Evolutionary conservation across 2,329 filamentous ascomycete species (phyloP), one percentile per base, ranked within the genome.

Genomic region (Drechmeria coniospora): DNA sequence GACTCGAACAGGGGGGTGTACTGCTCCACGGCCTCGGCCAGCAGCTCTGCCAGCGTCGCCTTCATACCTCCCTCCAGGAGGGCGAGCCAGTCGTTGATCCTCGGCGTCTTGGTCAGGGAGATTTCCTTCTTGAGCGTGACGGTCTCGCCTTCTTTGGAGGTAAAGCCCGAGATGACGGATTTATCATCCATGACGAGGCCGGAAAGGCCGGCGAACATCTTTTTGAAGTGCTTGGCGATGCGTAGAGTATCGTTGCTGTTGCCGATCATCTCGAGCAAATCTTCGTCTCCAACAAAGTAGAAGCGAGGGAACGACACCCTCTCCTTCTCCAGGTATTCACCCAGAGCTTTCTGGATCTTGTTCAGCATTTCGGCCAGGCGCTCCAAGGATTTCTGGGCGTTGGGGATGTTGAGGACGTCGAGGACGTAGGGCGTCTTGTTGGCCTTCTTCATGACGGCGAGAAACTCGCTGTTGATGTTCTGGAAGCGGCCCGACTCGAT

Each of bases 401-500:
- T 90, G 8, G 84, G 79, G 32, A 99, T 98, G 39, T 84, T 84
- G 31, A 99, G 73, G 2, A 98, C 87, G 49, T 98, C 92, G 25
- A 99, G 69, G 6, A 98, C 83, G 43, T 86, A 90, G 0, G 90
- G 87, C 28, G 87, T 86, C 51, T 93, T 92, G 57, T 92, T 87
- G 24, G 95, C 90, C 53, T 95, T 98, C 61, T 95, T 95, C 82
- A 99, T 93, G 22, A 98, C 84, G n/a, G 83, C 75, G 47, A 92
- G 79, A 59, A 98, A 99, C 51, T 98, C 87, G 36, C 84, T 92
- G 57, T 98, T 98, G 64, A 98, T 98, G 56, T 95, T 98, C 47
- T 93, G 83, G 59, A 99, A 99, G 32, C 90, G 76, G 8, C 83
- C 86, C 1, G 90, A 94, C 50, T 99, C 90, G 36, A 93, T 86